These are phyloP conservation scores for Aquilaria agallochum DNA, from an alignment of 441 rosid species.

Conservation along the genomic window DNA sequence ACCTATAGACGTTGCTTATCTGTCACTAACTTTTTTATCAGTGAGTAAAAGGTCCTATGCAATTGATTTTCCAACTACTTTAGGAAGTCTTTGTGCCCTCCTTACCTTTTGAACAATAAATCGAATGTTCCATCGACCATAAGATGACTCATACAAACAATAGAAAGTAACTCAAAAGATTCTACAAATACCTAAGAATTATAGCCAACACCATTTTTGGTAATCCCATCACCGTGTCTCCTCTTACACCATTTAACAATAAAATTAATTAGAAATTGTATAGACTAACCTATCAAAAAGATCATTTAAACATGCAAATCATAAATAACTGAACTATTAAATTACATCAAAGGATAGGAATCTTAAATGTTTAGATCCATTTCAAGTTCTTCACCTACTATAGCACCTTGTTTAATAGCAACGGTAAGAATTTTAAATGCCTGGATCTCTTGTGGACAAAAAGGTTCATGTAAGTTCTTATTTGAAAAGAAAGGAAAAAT, in stretches of 20 bases:
- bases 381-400: conserved; percentile 95
- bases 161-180: conserved; percentile 2
- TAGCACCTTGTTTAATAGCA: conserved; percentile 87
- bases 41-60: conserved; percentile 88
- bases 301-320: conserved; percentile 48
- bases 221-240: conserved; percentile 74
- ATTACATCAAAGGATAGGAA: conserved; percentile 71
- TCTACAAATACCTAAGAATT: conserved; percentile 65
- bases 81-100: conserved; percentile 88
- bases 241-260: conserved; percentile 40
- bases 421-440: conserved; percentile 68
- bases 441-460: conserved; percentile 30
- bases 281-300: conserved; percentile 34
- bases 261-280: conserved; percentile 10
- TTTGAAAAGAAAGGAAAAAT: neutral
- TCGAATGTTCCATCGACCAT: conserved; percentile 5
- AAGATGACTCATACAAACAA: conserved; percentile 3
- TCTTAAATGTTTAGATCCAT: conserved; percentile 90
- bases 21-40: conserved; percentile 65
- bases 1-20: conserved; percentile 70
- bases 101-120: conserved; percentile 49
- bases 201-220: conserved; percentile 97
- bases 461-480: conserved; percentile 7
- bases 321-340: conserved; percentile 10
- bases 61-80: conserved; percentile 72